Evolutionary conservation across 495 filamentous ascomycete species (phyloP).

Genomic region (Podospora australis): DNA sequence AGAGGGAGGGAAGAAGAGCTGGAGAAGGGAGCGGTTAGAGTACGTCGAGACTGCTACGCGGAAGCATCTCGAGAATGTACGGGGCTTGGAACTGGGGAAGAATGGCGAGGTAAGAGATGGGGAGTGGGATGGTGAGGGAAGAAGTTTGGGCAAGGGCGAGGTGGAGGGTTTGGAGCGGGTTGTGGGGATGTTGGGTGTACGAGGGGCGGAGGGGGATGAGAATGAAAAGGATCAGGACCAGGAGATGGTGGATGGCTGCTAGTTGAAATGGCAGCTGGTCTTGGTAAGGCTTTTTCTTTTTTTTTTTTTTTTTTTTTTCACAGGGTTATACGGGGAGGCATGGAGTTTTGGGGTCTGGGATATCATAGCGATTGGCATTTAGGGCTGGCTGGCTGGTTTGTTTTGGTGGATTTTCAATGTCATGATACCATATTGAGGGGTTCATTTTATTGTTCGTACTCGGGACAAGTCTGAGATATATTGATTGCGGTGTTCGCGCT

Average conservation of each 20-base stretch:
- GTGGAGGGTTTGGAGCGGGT: constrained; percentile 48
- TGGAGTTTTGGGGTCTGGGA: too few relatives aligned
- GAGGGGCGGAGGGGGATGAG: background rate
- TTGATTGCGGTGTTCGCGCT: too few relatives aligned
- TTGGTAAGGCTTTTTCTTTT: too few relatives aligned
- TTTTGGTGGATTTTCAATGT: too few relatives aligned
- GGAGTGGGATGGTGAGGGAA: constrained; percentile 41
- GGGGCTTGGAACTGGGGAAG: constrained; percentile 49
- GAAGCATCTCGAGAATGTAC: constrained; percentile 47
- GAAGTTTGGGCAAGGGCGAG: constrained; percentile 37
- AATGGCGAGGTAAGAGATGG: constrained; percentile 54
- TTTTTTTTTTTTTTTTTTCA: too few relatives aligned
- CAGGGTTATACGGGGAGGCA: too few relatives aligned
- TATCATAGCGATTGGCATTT: too few relatives aligned
- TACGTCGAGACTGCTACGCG: constrained; percentile 69
- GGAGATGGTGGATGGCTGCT: background rate
- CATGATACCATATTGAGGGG: too few relatives aligned
- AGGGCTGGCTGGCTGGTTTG: too few relatives aligned
- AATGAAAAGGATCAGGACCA: background rate
- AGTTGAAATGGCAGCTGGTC: too few relatives aligned
- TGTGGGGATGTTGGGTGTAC: constrained; percentile 34
- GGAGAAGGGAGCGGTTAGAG: constrained; percentile 55
- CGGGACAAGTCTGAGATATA: too few relatives aligned
- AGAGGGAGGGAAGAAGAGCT: constrained; percentile 36
- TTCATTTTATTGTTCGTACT: too few relatives aligned